Conservation (phyloP, 2,329 filamentous ascomycete genomes). For the Dissoconium aciculare region DNA sequence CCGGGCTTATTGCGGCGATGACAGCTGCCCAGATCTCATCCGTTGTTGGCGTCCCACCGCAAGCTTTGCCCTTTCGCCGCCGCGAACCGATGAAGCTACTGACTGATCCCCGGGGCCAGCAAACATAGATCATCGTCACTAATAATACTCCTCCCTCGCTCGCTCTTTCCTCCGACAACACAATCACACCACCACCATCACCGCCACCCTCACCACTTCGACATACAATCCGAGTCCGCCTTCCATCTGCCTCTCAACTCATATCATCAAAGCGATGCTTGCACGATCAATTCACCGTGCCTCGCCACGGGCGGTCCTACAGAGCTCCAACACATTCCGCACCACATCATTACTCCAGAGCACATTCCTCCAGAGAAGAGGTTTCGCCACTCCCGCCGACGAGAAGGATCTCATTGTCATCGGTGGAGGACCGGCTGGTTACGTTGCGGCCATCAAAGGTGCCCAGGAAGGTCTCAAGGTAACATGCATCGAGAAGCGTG, state of each 20-base stretch:
- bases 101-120: too few relatives aligned
- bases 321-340: conserved; percentile 14
- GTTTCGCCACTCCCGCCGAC: conserved; percentile 49
- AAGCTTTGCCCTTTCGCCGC: too few relatives aligned
- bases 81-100: background rate
- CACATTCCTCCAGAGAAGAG: conserved; percentile 40
- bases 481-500: conserved; percentile 96
- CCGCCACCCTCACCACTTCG: too few relatives aligned
- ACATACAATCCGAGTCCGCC: background rate
- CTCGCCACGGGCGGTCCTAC: background rate
- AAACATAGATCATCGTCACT: background rate
- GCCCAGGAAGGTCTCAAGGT: conserved; percentile 96
- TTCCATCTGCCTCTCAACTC: background rate
- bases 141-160: too few relatives aligned
- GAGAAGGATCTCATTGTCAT: conserved; percentile 97
- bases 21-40: conserved; percentile 1
- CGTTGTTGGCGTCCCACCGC: too few relatives aligned
- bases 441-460: conserved; percentile 98
- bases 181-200: too few relatives aligned
- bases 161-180: background rate
- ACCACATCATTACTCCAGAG: conserved; percentile 34
- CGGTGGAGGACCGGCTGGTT: conserved; percentile 93
- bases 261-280: background rate
- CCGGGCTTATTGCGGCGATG: conserved; percentile 1
- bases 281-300: background rate